phyloP scores from a whole-genome alignment of 225 moss, liverwort and hornwort genomes.

The Antitrichia curtipendula region DNA sequence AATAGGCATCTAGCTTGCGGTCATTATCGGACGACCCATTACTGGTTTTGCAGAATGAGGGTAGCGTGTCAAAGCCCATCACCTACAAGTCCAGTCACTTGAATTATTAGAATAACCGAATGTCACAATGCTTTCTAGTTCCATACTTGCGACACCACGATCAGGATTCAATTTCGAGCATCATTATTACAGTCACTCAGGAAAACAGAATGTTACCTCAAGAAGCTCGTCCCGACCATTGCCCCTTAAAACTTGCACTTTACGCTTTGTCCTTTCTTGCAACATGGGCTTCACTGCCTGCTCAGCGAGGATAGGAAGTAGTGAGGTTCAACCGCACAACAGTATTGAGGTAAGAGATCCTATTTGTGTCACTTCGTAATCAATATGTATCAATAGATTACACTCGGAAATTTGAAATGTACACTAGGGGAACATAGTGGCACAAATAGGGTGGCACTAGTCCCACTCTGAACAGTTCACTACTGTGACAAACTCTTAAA shows the following conservation, averaged over 20 bases:
- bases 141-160: background rate
- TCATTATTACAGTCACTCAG: background rate
- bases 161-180: background rate
- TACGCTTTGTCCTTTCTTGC: conserved; percentile 90
- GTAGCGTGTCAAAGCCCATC: conserved; percentile 25
- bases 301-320: background rate
- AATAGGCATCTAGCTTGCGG: conserved; percentile 8
- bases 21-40: background rate
- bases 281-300: conserved; percentile 94
- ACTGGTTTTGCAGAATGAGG: conserved; percentile 29
- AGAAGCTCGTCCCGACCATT: conserved; percentile 84
- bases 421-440: background rate
- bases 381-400: background rate
- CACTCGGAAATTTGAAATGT: background rate
- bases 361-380: background rate
- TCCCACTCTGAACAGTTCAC: background rate
- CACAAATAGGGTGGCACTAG: background rate
- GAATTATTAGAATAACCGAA: background rate
- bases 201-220: background rate
- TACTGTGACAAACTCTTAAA: background rate
- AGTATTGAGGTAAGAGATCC: background rate
- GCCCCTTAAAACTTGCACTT: conserved; percentile 88
- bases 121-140: background rate
- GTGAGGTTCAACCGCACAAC: background rate
- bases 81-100: conserved; percentile 2